Conservation (phyloP, 345 rosid genomes). For the Eutrema heterophyllum region DNA sequence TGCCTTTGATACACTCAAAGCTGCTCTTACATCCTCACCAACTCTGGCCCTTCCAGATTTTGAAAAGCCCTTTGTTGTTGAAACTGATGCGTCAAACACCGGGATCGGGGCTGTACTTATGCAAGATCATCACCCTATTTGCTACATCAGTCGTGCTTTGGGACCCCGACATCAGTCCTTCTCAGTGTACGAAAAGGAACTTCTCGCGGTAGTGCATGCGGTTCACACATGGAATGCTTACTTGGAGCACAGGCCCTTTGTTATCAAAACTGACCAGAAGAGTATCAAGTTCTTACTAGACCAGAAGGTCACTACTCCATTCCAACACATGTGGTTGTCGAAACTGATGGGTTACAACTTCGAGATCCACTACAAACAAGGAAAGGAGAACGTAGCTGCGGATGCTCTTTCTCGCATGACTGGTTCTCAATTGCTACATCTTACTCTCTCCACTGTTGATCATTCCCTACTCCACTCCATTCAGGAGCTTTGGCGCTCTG, state of each 20-base stretch:
- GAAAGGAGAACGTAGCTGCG: neutral
- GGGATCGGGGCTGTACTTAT: no score
- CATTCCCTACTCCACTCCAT: no score
- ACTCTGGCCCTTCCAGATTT: no score
- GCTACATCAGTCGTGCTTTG: no score
- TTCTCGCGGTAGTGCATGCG: neutral
- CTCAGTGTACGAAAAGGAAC: neutral
- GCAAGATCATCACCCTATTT: no score
- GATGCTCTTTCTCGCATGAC: neutral
- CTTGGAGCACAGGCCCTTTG: neutral
- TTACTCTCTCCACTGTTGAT: neutral
- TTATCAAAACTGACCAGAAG: neutral
- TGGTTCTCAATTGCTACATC: neutral
- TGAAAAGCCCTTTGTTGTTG: no score
- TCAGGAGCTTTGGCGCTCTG: no score
- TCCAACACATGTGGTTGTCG: neutral
- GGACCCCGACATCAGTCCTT: neutral
- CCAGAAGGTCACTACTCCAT: neutral
- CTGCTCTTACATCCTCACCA: no score
- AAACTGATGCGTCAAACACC: no score
- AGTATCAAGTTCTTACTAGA: neutral
- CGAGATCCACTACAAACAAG: neutral
- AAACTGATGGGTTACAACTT: neutral
- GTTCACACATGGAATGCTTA: neutral
- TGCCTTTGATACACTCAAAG: no score